A percentile compares a stretch with the other conserved stretches of the same genome.
These are phyloP conservation scores for Ophiosphaerella korrae DNA, from an alignment of 2,329 filamentous ascomycete genomes.

Conservation along the genomic window DNA sequence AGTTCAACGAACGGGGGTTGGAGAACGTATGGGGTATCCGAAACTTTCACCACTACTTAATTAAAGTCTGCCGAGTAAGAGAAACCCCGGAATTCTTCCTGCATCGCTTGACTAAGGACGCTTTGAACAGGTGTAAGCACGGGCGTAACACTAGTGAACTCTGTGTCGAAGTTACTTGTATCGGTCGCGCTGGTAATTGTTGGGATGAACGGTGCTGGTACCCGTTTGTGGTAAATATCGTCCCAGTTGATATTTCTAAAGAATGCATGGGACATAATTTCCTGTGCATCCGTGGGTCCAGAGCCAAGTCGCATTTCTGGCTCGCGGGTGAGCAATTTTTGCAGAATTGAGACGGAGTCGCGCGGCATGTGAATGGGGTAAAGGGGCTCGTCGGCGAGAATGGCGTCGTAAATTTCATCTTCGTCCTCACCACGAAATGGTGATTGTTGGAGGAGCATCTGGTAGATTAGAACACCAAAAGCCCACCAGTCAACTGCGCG, in stretches of 20 bases:
- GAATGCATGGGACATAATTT: conserved; percentile 98
- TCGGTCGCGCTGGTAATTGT: conserved; percentile 90
- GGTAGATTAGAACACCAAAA: conserved; percentile 97
- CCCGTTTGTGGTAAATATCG: conserved; percentile 94
- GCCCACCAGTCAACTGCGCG: conserved; percentile 99
- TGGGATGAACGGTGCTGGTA: conserved; percentile 86
- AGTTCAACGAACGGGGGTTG: too few relatives aligned
- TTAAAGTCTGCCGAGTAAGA: conserved; percentile 95
- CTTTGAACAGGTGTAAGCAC: conserved; percentile 91
- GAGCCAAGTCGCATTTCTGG: conserved; percentile 91
- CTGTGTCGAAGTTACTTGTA: conserved; percentile 99
- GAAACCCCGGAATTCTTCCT: conserved; percentile 99
- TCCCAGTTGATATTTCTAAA: conserved; percentile 99
- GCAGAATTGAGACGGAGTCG: conserved; percentile 95
- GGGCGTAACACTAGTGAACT: conserved; percentile 97
- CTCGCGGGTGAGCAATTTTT: conserved; percentile 95
- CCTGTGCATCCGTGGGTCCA: conserved; percentile 94
- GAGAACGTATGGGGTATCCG: too few relatives aligned
- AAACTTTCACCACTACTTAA: conserved; percentile 16
- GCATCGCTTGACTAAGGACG: conserved; percentile 76
- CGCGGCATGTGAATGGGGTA: conserved; percentile 99
- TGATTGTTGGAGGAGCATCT: conserved; percentile 98
- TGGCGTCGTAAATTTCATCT: conserved; percentile 98
- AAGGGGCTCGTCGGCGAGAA: conserved; percentile 93
- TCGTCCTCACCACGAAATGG: conserved; percentile 99